Conservation (phyloP, 495 filamentous ascomycete species). For the Viridothelium virens region DNA sequence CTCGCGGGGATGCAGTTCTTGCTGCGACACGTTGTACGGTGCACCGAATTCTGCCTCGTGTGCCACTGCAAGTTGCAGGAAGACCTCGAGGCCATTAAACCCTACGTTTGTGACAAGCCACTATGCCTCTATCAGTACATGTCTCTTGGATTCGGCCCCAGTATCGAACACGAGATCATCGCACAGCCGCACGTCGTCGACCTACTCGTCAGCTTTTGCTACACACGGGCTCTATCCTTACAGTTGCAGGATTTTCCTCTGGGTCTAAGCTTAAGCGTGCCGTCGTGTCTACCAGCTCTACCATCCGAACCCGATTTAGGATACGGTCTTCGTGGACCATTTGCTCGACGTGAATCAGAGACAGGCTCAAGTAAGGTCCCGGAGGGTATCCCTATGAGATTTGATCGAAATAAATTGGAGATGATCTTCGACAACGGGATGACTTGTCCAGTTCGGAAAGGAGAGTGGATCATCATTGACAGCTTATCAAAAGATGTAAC, state of each 20-base stretch:
- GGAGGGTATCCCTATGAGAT: conserved; percentile 19
- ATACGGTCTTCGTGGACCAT: no score
- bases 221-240: conserved; percentile 44
- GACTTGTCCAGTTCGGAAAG: conserved; percentile 38
- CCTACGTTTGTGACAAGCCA: conserved; percentile 74
- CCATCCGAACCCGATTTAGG: not conserved
- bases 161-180: conserved; percentile 75
- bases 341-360: no score
- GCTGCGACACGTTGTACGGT: conserved; percentile 70
- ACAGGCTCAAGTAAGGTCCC: no score
- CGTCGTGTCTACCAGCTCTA: conserved; percentile 25
- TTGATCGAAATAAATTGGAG: conserved; percentile 37
- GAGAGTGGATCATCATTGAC: conserved; percentile 54
- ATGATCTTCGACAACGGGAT: conserved; percentile 32
- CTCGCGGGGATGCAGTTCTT: conserved; percentile 73
- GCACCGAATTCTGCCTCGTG: conserved; percentile 80
- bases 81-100: conserved; percentile 77
- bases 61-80: conserved; percentile 68
- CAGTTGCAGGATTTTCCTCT: conserved; percentile 55
- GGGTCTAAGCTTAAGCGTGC: conserved; percentile 64
- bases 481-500: conserved; percentile 16
- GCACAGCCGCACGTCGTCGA: conserved; percentile 80
- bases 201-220: conserved; percentile 76
- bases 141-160: conserved; percentile 76
- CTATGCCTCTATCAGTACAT: conserved; percentile 91